Evolutionary conservation across 2,329 filamentous ascomycete species (phyloP).

Genomic region (Ceratocystis cubensis): DNA sequence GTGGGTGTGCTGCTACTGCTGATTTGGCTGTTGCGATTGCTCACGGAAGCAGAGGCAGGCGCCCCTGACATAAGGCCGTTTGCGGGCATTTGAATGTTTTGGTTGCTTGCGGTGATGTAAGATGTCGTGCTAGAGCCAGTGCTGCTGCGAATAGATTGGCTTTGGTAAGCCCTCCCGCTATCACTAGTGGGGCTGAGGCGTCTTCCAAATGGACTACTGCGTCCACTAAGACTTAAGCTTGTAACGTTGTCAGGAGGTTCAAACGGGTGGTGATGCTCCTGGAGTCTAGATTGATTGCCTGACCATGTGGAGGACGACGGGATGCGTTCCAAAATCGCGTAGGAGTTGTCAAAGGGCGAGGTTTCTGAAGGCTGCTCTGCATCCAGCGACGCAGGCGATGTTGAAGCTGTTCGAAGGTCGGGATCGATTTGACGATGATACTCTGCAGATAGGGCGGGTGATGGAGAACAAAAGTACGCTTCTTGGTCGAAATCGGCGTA

Average conservation of each 20-base stretch:
- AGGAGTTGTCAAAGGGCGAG: constrained; percentile 10
- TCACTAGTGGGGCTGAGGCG: not conserved
- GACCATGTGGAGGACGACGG: not conserved
- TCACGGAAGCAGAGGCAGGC: not conserved
- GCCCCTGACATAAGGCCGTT: not conserved
- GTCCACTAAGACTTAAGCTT: not conserved
- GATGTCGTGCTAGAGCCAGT: not conserved
- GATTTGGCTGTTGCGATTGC: constrained; percentile 10
- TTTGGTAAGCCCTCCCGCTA: not conserved
- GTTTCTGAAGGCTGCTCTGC: not conserved
- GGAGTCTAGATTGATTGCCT: not conserved
- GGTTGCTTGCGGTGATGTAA: not conserved
- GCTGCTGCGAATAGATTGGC: not conserved
- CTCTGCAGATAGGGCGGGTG: not conserved
- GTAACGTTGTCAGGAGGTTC: not conserved
- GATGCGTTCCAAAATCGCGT: constrained; percentile 1
- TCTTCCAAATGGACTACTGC: not conserved
- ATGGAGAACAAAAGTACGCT: not conserved
- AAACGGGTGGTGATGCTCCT: not conserved
- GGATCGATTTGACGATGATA: not conserved
- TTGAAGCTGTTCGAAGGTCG: not conserved
- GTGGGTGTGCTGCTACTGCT: constrained; percentile 6
- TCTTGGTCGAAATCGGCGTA: not conserved
- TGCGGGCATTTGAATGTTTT: not conserved
- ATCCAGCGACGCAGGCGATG: not conserved